Conservation (phyloP, 108 stramenopile genomes). For the Aurantiochytrium sp. region DNA sequence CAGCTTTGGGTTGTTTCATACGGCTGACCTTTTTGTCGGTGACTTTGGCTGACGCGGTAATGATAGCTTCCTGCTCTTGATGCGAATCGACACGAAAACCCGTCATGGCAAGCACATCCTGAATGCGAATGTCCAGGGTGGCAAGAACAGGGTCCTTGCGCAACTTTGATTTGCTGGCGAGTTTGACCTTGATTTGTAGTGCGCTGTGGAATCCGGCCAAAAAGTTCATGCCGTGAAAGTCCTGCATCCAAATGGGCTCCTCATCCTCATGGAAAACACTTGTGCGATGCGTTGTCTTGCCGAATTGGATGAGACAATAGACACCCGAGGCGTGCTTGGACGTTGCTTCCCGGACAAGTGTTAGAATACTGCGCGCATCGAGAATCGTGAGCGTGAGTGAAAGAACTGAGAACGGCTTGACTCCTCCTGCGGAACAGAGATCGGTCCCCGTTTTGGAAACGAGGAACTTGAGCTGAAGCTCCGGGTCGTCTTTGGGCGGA, state of each 20-base stretch:
- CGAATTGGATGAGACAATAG: not conserved
- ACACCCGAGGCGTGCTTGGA: not conserved
- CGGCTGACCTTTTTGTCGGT: not conserved
- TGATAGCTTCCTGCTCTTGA: not conserved
- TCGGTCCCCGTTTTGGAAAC: not conserved
- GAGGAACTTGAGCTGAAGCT: constrained; percentile 6
- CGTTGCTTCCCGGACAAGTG: not conserved
- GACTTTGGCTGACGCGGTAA: no score
- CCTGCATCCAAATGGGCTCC: not conserved
- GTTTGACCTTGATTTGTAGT: not conserved
- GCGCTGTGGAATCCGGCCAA: not conserved
- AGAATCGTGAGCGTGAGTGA: not conserved
- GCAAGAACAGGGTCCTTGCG: not conserved
- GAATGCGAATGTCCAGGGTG: not conserved
- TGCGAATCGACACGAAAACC: not conserved
- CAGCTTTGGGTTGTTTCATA: not conserved
- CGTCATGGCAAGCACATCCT: not conserved
- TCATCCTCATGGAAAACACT: not conserved
- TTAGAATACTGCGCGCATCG: not conserved
- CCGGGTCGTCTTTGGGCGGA: not conserved
- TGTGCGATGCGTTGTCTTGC: not conserved
- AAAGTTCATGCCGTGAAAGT: not conserved
- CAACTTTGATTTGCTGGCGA: not conserved
- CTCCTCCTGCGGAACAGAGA: not conserved
- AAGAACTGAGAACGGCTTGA: not conserved